phyloP scores from a whole-genome alignment of 176 grass and related monocot genomes.

The Cenchrus fungigraminus region DNA sequence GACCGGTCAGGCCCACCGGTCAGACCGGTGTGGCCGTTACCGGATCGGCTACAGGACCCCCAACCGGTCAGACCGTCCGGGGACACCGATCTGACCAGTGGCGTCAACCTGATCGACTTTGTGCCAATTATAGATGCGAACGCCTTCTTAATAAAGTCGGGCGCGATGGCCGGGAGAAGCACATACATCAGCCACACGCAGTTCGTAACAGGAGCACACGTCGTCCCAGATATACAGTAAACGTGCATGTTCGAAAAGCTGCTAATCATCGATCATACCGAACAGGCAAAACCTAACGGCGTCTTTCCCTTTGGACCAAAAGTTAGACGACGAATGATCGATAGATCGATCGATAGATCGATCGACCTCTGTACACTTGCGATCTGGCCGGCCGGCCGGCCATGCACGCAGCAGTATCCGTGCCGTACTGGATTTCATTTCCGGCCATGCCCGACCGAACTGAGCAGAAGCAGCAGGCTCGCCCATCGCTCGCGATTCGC shows the following conservation, averaged over 20 bases:
- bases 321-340: neutral
- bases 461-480: neutral
- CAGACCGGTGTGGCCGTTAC: no score
- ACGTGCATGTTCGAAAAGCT: neutral
- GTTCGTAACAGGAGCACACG: neutral
- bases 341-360: no score
- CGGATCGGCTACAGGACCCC: no score
- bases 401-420: neutral
- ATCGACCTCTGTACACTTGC: neutral
- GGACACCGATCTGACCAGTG: no score
- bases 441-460: neutral
- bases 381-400: neutral
- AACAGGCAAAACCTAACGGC: neutral
- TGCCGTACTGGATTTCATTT: neutral
- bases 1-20: no score
- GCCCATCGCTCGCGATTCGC: neutral
- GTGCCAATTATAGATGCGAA: no score
- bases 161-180: neutral
- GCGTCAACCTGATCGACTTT: no score
- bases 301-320: slow-evolving; percentile 9
- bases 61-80: no score
- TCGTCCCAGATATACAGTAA: neutral
- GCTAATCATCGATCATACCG: neutral
- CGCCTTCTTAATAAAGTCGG: no score
- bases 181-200: neutral